A percentile compares a stretch with the other conserved stretches of the same genome.
Conservation (phyloP, 78 protist genomes). For the Dictyostelium firmibasis region DNA sequence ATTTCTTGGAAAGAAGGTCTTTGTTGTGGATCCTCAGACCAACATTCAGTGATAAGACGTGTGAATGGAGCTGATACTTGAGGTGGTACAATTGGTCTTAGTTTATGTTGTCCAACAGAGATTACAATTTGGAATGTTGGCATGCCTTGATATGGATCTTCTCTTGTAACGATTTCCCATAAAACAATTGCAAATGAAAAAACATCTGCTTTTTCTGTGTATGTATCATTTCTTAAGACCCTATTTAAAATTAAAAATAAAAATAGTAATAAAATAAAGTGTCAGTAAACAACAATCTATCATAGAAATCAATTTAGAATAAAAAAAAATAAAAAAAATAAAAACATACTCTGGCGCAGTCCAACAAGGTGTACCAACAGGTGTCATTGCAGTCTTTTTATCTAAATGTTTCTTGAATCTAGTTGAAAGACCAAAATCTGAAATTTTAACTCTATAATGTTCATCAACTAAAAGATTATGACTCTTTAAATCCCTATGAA, state of each 20-base stretch:
- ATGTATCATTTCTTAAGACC: conserved; percentile 53
- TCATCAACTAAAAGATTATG: conserved; percentile 86
- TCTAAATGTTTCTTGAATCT: conserved; percentile 71
- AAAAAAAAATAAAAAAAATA: background rate
- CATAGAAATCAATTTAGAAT: too few species aligned
- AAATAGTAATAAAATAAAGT: background rate
- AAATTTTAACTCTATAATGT: conserved; percentile 82
- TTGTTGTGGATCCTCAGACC: conserved; percentile 78
- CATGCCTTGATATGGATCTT: conserved; percentile 83
- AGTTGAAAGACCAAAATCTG: conserved; percentile 69
- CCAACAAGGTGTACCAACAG: conserved; percentile 82
- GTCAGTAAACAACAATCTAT: too few species aligned
- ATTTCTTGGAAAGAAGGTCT: conserved; percentile 78
- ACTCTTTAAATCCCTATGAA: conserved; percentile 83
- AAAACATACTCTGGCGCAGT: conserved; percentile 51
- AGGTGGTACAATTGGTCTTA: conserved; percentile 76
- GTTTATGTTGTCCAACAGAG: conserved; percentile 75
- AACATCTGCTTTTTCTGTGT: conserved; percentile 75
- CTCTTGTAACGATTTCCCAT: conserved; percentile 71
- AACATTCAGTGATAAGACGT: conserved; percentile 63
- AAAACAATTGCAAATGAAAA: conserved; percentile 72
- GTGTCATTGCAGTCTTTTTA: conserved; percentile 68
- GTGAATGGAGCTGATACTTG: conserved; percentile 45
- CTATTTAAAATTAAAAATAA: background rate
- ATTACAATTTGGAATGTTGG: conserved; percentile 82